Evolutionary conservation across 2,329 filamentous ascomycete species (phyloP), one percentile per base, ranked within the genome.

Genomic region (Colletotrichum gloeosporioides): DNA sequence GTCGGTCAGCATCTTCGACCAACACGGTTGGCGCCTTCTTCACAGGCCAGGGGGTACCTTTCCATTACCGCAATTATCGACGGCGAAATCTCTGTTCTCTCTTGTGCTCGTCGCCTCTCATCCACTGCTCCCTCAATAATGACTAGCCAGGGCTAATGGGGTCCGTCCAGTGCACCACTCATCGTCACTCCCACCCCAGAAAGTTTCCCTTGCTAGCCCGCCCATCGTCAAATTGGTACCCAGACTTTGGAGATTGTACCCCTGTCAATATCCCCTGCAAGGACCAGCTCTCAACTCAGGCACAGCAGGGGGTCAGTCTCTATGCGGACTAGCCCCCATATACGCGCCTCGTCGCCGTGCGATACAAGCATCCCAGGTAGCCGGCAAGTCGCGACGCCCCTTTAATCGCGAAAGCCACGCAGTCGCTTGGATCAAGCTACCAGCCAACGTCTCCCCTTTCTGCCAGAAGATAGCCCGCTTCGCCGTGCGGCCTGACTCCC

Each of bases 161-260:
- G 31, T 39, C 57, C 55, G 36, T 72, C 44, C 69, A 57, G 49
- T 27, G 59, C 62, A 75, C 61, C 55, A 72, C 53, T 61, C 55
- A 69, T 73, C 36, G 57, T 64, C 63, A 44, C 34, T 29, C 49
- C 25, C 69, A 67, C 49, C 69, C 62, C 39, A 31, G 44, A 69
- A 64, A 61, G 29, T 57, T 76, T 76, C 64, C 64, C 64, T 69
- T 27, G 27, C 73, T 76, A 76, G 73, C 70, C 63, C 34, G 69
- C 34, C 55, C 68, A 69, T 76, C 63, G 31, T 65, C 64, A 76
- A 76, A 76, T 76, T 76, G 69, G 57, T 65, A 65, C 49, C 64
- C 73, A 76, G 64, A 57, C 71, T 75, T 77, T 63, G 66, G 53
- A 71, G 49, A 67, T 71, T 62, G 12, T 63, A 63, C 61, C 75